Evolutionary conservation across 441 rosid species (phyloP), one percentile per base, ranked within the genome.

Genomic region (Bruguiera hainesii): DNA sequence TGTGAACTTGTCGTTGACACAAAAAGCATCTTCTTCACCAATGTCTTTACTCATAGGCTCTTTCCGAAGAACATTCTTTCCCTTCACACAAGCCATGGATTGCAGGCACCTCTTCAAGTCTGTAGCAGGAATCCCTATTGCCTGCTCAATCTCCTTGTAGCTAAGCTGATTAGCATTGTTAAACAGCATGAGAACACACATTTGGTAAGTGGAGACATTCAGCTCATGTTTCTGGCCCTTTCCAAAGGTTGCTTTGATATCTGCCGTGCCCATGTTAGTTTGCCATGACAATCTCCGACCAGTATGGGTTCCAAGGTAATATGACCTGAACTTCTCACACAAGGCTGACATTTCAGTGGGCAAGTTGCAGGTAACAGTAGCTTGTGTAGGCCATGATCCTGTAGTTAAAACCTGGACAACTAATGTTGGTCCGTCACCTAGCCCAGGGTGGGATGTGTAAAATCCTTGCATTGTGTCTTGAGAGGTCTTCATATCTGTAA

Each of bases 11-110:
- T 91, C 97, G 60, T 94, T 94, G 19, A 89, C 93, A 13, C 80
- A 78, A 71, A 94, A 94, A 1, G 71, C 78, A 77, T 94, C 98
- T 63, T 91, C 93, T 79, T 91, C 94, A 16, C 82, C 91, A 30
- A 94, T 88, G 71, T 94, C 97, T 73, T 89, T 94, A 71, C 98
- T 91, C 97, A 89, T 91, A n/a, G 99, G 99, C 74, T 94, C 99
- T 80, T 94, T 94, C 63, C 92, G 74, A 33, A 91, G 82, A 35
- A 94, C 97, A 73, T 87, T 89, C 78, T 89, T 94, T 33, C 97
- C 97, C 74, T 87, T 94, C 49, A 88, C 99, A 68, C 92, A 90
- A 3, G 99, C 97, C 76, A 94, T 70, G 23, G 99, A 94, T 68
- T 94, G 99, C 78, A 94, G 79, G 78, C 97, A 91, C 64, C 99